These are phyloP conservation scores for Amborella trichopoda DNA, from an alignment of 164 flowering plant species.

Conservation along the genomic window DNA sequence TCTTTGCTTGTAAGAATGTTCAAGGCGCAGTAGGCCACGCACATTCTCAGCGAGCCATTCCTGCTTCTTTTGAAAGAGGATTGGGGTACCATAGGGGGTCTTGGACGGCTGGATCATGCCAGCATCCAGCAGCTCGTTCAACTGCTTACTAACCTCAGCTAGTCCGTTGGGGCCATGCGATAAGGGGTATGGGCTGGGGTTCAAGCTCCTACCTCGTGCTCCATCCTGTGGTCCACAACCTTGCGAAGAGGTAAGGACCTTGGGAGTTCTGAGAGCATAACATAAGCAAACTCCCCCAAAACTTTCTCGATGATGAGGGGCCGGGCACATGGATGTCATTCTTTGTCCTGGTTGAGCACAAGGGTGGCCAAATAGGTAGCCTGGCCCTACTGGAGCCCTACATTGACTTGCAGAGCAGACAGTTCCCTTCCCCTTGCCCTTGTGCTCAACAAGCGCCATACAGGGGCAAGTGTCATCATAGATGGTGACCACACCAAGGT, in stretches of 20 bases:
- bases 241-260: neutral
- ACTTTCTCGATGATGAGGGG: too few relatives aligned
- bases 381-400: neutral
- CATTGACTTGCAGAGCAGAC: too few relatives aligned
- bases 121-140: conserved; percentile 1
- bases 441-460: too few relatives aligned
- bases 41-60: neutral
- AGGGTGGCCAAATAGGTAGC: conserved; percentile 3
- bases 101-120: neutral
- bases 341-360: too few relatives aligned
- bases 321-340: too few relatives aligned
- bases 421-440: too few relatives aligned
- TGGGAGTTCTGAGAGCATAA: too few relatives aligned
- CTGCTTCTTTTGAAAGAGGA: neutral
- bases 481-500: neutral
- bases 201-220: neutral
- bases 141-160: neutral
- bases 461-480: neutral
- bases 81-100: neutral
- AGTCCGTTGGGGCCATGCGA: too few relatives aligned
- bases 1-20: conserved; percentile 1
- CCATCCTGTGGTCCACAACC: neutral
- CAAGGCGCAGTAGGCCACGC: too few relatives aligned
- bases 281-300: too few relatives aligned
- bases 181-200: neutral